These are phyloP conservation scores for Kwoniella newhampshirensis DNA, from an alignment of 768 basidiomycete species.

Conservation along the genomic window DNA sequence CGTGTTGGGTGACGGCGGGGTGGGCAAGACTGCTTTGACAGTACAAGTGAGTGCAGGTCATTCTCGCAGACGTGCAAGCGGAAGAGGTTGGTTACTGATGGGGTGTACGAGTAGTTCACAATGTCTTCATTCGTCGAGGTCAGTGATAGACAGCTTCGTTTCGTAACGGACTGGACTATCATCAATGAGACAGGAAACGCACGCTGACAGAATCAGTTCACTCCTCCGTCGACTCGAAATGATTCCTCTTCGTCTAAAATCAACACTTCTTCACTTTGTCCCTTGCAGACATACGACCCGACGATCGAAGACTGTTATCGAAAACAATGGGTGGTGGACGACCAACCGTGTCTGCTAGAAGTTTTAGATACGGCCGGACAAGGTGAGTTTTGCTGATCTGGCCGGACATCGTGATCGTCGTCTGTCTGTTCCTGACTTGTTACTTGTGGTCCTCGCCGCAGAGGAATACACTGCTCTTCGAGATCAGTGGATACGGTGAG, in stretches of 20 bases:
- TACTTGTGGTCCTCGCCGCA: no score
- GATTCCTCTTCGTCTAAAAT: neutral
- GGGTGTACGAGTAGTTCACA: conserved; percentile 66
- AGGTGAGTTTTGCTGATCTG: conserved; percentile 62
- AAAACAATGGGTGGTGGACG: conserved; percentile 91
- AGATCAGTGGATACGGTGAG: conserved; percentile 95
- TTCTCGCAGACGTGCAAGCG: neutral
- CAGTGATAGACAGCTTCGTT: conserved; percentile 12
- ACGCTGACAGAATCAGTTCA: no score
- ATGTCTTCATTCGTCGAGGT: conserved; percentile 89
- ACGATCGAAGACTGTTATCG: conserved; percentile 98
- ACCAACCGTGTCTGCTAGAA: conserved; percentile 91
- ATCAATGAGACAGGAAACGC: neutral
- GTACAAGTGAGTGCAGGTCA: conserved; percentile 72
- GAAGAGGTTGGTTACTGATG: conserved; percentile 3
- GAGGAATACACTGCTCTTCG: conserved; percentile 96
- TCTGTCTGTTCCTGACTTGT: no score
- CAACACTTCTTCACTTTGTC: conserved; percentile 1
- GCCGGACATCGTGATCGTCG: no score
- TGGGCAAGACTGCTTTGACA: conserved; percentile 93
- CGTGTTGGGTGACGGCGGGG: conserved; percentile 93
- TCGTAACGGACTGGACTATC: no score
- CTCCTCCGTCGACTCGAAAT: no score
- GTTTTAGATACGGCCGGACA: conserved; percentile 97
- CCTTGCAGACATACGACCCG: conserved; percentile 82